A percentile compares a stretch with the other conserved stretches of the same genome.
phyloP scores from a whole-genome alignment of 2,329 filamentous ascomycete species.

The Hysterium pulicare region DNA sequence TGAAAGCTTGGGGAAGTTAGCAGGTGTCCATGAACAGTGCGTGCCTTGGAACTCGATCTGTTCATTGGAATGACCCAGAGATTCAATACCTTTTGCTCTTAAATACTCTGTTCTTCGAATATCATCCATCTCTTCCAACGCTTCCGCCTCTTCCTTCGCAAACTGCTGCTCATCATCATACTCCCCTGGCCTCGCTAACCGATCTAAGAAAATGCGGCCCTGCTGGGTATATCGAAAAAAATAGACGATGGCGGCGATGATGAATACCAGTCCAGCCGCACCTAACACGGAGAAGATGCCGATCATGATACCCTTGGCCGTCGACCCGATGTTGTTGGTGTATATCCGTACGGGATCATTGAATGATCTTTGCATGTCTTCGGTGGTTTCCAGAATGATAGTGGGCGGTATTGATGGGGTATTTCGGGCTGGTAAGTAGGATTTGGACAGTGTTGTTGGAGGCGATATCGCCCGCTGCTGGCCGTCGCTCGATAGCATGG shows the following conservation, averaged over 20 bases:
- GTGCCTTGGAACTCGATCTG: no score
- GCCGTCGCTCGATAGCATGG: slow-evolving; percentile 32
- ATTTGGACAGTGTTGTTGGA: slow-evolving; percentile 30
- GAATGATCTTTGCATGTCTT: slow-evolving; percentile 15
- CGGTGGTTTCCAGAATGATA: slow-evolving; percentile 15
- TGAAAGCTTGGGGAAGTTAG: slow-evolving; percentile 65
- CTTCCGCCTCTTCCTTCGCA: slow-evolving; percentile 88
- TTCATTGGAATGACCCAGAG: neutral
- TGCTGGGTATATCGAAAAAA: slow-evolving; percentile 88
- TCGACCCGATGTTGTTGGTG: slow-evolving; percentile 44
- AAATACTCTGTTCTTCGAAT: slow-evolving; percentile 85
- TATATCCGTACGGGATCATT: slow-evolving; percentile 24
- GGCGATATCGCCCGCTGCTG: slow-evolving; percentile 24
- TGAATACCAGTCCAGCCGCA: slow-evolving; percentile 77
- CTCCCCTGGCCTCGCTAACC: slow-evolving; percentile 88
- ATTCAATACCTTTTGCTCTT: slow-evolving; percentile 80
- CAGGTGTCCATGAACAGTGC: no score
- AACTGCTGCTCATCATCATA: slow-evolving; percentile 98
- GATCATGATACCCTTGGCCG: slow-evolving; percentile 81
- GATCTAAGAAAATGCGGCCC: slow-evolving; percentile 88
- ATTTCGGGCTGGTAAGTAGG: slow-evolving; percentile 22
- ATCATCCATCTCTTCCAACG: slow-evolving; percentile 93
- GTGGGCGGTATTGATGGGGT: slow-evolving; percentile 22
- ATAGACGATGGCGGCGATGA: slow-evolving; percentile 79
- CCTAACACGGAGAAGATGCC: slow-evolving; percentile 92